Conservation (phyloP, 257 asterid genomes). For the Ocimum tenuiflorum region DNA sequence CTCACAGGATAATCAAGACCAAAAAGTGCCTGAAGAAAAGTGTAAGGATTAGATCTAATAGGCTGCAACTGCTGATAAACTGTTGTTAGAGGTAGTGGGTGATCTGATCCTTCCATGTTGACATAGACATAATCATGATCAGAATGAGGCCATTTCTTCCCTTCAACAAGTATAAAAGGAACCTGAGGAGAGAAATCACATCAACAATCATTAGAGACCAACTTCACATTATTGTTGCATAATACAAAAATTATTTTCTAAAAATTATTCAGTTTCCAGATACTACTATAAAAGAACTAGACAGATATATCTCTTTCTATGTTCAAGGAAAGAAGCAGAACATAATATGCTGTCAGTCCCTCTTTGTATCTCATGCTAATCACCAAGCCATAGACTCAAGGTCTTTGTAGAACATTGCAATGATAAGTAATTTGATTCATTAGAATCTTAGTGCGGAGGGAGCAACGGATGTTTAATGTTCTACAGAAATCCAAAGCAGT, state of each 20-base stretch:
- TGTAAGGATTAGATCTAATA: constrained; percentile 54
- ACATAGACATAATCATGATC: constrained; percentile 58
- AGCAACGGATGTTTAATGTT: constrained; percentile 1
- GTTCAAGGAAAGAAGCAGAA: not conserved
- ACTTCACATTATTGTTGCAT: constrained; percentile 3
- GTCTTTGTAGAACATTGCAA: not conserved
- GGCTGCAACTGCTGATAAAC: constrained; percentile 70
- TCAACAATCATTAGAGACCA: constrained; percentile 12
- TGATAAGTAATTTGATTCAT: not conserved
- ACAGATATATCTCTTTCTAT: not conserved
- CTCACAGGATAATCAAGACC: constrained; percentile 90
- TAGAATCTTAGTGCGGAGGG: not conserved
- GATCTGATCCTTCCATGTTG: constrained; percentile 82
- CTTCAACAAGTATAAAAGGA: constrained; percentile 73
- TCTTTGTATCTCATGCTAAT: not conserved
- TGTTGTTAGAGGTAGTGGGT: constrained; percentile 71
- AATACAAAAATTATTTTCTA: not conserved
- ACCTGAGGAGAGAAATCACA: constrained; percentile 42
- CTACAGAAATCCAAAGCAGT: not conserved
- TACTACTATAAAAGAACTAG: not conserved
- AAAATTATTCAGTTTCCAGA: not conserved
- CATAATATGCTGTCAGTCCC: not conserved
- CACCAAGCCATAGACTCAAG: not conserved
- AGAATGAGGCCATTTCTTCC: constrained; percentile 48
- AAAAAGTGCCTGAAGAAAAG: constrained; percentile 75